A percentile compares a stretch with the other conserved stretches of the same genome.
phyloP scores from a whole-genome alignment of 179 eudicot genomes.

The Silene noctiflora region DNA sequence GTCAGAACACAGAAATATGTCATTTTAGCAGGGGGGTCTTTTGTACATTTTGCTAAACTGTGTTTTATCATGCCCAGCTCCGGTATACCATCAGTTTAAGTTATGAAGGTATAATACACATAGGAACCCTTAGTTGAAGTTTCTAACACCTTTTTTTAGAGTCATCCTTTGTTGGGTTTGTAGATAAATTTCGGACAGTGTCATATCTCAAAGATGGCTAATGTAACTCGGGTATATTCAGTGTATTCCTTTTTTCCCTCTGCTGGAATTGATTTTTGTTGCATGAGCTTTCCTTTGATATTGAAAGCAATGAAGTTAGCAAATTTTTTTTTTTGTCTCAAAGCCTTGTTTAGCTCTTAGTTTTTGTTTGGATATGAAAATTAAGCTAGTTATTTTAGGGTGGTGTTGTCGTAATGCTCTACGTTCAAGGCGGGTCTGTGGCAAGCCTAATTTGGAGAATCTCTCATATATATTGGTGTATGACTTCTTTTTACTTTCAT shows the following conservation, averaged over 20 bases:
- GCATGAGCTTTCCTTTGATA: background rate
- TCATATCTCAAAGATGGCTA: slow-evolving; percentile 34
- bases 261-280: slow-evolving; percentile 17
- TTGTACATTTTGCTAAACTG: slow-evolving; percentile 29
- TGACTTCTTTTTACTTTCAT: too few relatives aligned
- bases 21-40: slow-evolving; percentile 21
- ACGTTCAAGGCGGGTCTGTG: too few relatives aligned
- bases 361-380: too few relatives aligned
- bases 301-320: slow-evolving; percentile 3
- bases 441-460: too few relatives aligned
- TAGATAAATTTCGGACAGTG: slow-evolving; percentile 35
- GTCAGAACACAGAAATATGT: slow-evolving; percentile 19
- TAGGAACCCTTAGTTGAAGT: slow-evolving; percentile 30
- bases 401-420: too few relatives aligned
- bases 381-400: too few relatives aligned
- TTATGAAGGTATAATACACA: slow-evolving; percentile 23
- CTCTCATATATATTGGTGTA: too few relatives aligned
- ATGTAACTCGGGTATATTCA: slow-evolving; percentile 27
- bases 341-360: background rate
- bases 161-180: slow-evolving; percentile 27
- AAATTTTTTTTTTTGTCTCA: background rate
- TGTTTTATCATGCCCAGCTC: slow-evolving; percentile 26
- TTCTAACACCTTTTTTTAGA: slow-evolving; percentile 27
- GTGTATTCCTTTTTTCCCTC: slow-evolving; percentile 23
- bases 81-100: slow-evolving; percentile 20